Evolutionary conservation across 495 filamentous ascomycete genomes (phyloP), one percentile per base, ranked within the genome.

Genomic region (Endocarpon pusillum): DNA sequence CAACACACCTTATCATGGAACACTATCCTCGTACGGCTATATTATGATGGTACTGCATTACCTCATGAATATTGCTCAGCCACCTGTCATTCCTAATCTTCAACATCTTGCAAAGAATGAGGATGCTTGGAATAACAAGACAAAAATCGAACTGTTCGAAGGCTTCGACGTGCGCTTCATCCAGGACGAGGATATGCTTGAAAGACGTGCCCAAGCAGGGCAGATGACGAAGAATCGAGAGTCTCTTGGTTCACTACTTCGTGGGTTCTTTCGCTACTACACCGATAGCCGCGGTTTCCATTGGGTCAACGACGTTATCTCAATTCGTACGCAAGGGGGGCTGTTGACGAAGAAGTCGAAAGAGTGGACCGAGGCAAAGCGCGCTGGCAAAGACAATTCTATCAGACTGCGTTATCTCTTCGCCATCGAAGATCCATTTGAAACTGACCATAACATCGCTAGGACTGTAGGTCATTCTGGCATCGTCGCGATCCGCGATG

Each of bases 1-100:
- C 53, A 89, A 89, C 53, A 69, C 64, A 34, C 68, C 78, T n/a
- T 89, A 83, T 47, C 68, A 70, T 25, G 82, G 82, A 33, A 86
- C 80, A 0, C 61, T 91, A 21, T 81, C 75, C 44, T 81, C 76
- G 35, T 91, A 91, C 48, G 82, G 82, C 30, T 91, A 84, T 52
- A 79, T 83, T n/a, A 59, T 91, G 4, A 86, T 91, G 79, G 74
- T 81, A n/a, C 57, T 91, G n/a, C 82, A 91, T 48, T 89, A 84
- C 42, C 72, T 91, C 20, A 62, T 82, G 40, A 87, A 91, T 43
- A 47, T 89, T 34, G 78, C 69, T 10, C 53, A 67, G 21, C 82
- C 83, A 3, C 78, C 81, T 23, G 73, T 91, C n/a, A 64, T 75
- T 27, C 78, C 74, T 0, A 91, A 91, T 47, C 61, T 91, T 6